Conservation (phyloP, 2,329 filamentous ascomycete genomes). For the Sporothrix protearum region DNA sequence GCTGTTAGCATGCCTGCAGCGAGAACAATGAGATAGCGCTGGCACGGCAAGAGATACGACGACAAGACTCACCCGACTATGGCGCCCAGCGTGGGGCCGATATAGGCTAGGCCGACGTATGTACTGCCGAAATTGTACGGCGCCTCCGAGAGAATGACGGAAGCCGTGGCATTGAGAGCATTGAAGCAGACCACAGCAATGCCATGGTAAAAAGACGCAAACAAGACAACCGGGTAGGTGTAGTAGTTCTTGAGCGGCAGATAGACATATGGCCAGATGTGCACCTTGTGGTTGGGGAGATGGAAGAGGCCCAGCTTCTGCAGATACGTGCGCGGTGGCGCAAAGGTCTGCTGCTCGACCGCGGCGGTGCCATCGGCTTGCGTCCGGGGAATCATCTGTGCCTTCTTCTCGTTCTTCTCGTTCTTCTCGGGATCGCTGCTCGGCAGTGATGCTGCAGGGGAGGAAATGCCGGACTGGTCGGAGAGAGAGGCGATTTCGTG, state of each 20-base stretch:
- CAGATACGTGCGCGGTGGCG: background rate
- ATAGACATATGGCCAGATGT: background rate
- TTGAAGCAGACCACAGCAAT: slow-evolving; percentile 33
- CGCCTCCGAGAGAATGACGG: slow-evolving; percentile 25
- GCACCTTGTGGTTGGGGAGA: slow-evolving; percentile 27
- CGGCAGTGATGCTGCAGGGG: slow-evolving; percentile 27
- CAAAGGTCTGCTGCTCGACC: background rate
- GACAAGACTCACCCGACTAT: slow-evolving; percentile 23
- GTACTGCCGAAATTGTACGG: slow-evolving; percentile 31
- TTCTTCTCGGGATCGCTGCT: slow-evolving; percentile 29
- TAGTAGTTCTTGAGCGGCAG: background rate
- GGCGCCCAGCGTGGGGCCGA: slow-evolving; percentile 29
- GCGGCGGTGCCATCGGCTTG: no score
- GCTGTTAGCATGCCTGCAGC: no score
- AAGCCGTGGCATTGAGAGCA: slow-evolving; percentile 31
- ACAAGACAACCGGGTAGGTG: background rate
- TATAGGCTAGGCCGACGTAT: slow-evolving; percentile 29
- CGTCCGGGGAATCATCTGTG: no score
- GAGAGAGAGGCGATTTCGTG: background rate
- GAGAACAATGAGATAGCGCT: no score
- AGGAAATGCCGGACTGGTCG: background rate
- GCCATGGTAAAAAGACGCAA: slow-evolving; percentile 30
- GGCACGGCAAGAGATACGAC: no score
- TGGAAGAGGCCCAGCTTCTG: slow-evolving; percentile 23
- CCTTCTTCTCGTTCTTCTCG: no score